phyloP scores from a whole-genome alignment of 2,329 filamentous ascomycete species.

The Incumbomyces lentus region DNA sequence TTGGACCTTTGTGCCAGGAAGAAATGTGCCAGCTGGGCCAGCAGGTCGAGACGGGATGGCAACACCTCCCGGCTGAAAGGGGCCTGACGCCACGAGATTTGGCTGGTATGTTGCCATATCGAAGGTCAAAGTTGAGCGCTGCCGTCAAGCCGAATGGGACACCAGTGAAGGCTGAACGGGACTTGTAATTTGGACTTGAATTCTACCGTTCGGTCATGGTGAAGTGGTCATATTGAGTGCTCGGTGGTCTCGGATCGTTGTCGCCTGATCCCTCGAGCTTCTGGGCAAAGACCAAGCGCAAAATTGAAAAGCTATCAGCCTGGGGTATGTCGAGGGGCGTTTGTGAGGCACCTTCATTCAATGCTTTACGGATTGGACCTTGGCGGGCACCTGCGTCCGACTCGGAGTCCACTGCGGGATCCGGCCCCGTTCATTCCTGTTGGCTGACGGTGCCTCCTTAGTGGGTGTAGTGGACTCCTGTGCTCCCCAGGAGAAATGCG shows the following conservation, averaged over 20 bases:
- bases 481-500: too few species aligned
- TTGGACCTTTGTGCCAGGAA: slow-evolving; percentile 90
- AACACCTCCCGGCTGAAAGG: slow-evolving; percentile 10
- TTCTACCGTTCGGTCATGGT: slow-evolving; percentile 8
- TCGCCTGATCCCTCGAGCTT: not conserved
- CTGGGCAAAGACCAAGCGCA: not conserved
- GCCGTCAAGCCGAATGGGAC: not conserved
- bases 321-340: not conserved
- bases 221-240: not conserved
- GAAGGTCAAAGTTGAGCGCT: not conserved
- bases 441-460: too few species aligned
- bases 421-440: too few species aligned
- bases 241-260: not conserved
- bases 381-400: not conserved
- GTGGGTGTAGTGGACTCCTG: too few species aligned
- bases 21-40: slow-evolving; percentile 70
- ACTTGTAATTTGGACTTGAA: not conserved
- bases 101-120: slow-evolving; percentile 20
- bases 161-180: not conserved
- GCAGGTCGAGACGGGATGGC: slow-evolving; percentile 22
- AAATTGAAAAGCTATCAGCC: not conserved
- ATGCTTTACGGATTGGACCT: not conserved
- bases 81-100: slow-evolving; percentile 13
- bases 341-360: not conserved
- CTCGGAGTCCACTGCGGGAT: not conserved